Evolutionary conservation across 2,329 filamentous ascomycete genomes (phyloP).

Genomic region (Colletotrichum lupini): DNA sequence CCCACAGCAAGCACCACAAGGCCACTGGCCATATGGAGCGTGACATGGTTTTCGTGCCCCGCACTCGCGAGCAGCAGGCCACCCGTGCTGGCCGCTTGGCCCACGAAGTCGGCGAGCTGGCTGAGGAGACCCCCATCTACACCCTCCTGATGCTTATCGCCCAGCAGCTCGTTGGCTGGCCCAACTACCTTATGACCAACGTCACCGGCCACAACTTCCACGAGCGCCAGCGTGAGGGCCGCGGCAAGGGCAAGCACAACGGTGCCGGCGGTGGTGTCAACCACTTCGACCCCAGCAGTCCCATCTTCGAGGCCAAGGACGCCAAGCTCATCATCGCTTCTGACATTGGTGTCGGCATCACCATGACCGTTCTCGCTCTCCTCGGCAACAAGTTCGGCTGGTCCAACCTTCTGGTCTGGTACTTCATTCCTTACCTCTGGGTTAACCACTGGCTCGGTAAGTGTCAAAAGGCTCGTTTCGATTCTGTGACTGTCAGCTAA

Average conservation of each 20-base stretch:
- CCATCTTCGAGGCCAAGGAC: slow-evolving; percentile 91
- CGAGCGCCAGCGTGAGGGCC: slow-evolving; percentile 89
- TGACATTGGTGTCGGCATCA: slow-evolving; percentile 82
- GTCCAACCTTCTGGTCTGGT: slow-evolving; percentile 92
- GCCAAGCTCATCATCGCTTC: slow-evolving; percentile 87
- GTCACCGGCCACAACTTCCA: slow-evolving; percentile 97
- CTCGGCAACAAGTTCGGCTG: slow-evolving; percentile 84
- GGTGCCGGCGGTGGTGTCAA: slow-evolving; percentile 85
- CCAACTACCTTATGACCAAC: slow-evolving; percentile 89
- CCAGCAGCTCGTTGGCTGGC: slow-evolving; percentile 95
- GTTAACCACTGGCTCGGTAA: slow-evolving; percentile 99
- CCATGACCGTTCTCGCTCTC: slow-evolving; percentile 69
- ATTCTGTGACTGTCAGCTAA: background rate
- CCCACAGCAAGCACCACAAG: slow-evolving; percentile 99
- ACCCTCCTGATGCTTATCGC: slow-evolving; percentile 79
- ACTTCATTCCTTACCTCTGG: slow-evolving; percentile 94
- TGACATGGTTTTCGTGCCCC: slow-evolving; percentile 99
- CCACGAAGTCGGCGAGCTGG: slow-evolving; percentile 88
- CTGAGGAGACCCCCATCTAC: slow-evolving; percentile 92
- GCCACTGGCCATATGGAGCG: slow-evolving; percentile 96
- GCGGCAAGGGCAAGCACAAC: slow-evolving; percentile 92
- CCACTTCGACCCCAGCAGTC: slow-evolving; percentile 91
- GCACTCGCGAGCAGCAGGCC: slow-evolving; percentile 86
- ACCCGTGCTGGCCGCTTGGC: slow-evolving; percentile 76
- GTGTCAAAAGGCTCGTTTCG: slow-evolving; percentile 47